A percentile compares a stretch with the other conserved stretches of the same genome.
These are phyloP conservation scores for Prunus armeniaca DNA, from an alignment of 306 rosid species.

Conservation along the genomic window DNA sequence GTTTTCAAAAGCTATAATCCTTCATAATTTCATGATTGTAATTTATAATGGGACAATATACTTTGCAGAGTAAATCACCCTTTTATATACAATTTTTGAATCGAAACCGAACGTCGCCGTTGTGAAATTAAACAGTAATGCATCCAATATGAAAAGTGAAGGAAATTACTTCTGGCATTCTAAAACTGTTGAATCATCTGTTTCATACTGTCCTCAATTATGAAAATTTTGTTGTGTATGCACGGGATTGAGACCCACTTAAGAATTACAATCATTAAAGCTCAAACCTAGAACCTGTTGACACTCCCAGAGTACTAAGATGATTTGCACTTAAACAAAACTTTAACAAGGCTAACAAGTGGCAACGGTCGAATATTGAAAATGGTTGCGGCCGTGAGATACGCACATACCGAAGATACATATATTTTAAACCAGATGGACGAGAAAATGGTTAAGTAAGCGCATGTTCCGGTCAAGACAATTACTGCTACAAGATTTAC, in stretches of 20 bases:
- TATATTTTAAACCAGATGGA: constrained; percentile 61
- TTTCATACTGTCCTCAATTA: not conserved
- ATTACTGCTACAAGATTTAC: constrained; percentile 40
- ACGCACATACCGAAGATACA: constrained; percentile 53
- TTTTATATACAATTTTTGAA: no score
- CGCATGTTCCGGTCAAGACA: constrained; percentile 36
- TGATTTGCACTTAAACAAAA: constrained; percentile 7
- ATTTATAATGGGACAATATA: not conserved
- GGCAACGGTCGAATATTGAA: constrained; percentile 61
- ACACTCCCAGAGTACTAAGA: constrained; percentile 1
- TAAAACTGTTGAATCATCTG: not conserved
- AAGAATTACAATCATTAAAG: constrained; percentile 20
- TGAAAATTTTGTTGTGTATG: not conserved
- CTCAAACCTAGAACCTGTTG: constrained; percentile 2
- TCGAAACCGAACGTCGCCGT: not conserved
- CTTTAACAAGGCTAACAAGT: constrained; percentile 33
- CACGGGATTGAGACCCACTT: constrained; percentile 1
- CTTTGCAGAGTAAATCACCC: not conserved
- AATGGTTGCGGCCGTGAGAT: constrained; percentile 54
- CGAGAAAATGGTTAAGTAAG: constrained; percentile 38
- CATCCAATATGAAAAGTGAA: not conserved
- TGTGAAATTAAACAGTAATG: not conserved
- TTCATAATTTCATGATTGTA: not conserved
- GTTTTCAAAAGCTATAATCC: not conserved
- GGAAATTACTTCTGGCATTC: not conserved